These are phyloP conservation scores for Cryptococcus floricola DNA, from an alignment of 1,284 basidiomycete species.

Conservation along the genomic window DNA sequence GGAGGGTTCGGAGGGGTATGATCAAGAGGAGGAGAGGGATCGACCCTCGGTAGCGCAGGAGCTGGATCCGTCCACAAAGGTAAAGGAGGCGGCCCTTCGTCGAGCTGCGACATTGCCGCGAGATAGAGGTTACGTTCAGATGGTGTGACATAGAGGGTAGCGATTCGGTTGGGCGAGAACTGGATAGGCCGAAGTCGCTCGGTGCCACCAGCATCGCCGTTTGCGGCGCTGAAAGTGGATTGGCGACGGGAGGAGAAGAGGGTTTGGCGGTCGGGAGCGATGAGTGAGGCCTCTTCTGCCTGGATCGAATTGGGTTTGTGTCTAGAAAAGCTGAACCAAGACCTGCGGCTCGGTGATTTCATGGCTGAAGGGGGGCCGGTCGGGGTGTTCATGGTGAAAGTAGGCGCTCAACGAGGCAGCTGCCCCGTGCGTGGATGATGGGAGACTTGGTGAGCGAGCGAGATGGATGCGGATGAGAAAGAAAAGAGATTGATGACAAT, in stretches of 20 bases:
- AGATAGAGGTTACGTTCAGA: slow-evolving; percentile 42
- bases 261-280: background rate
- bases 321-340: background rate
- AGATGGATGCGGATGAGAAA: background rate
- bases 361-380: background rate
- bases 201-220: background rate
- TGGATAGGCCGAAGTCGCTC: slow-evolving; percentile 26
- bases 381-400: background rate
- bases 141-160: slow-evolving; percentile 35
- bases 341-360: background rate
- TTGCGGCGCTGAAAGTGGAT: background rate
- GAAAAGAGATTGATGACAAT: background rate
- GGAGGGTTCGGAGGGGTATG: background rate
- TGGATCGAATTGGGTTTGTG: background rate
- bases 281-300: background rate
- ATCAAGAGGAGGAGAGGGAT: background rate
- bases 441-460: background rate
- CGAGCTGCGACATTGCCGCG: slow-evolving; percentile 36
- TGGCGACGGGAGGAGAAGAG: background rate
- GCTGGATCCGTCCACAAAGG: slow-evolving; percentile 38
- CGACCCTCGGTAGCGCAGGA: slow-evolving; percentile 27
- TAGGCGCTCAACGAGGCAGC: background rate
- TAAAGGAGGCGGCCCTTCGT: slow-evolving; percentile 27
- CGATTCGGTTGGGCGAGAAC: slow-evolving; percentile 28
- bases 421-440: background rate